Percentiles rank a stretch among this genome's conserved stretches.
These are phyloP conservation scores for Tremellales sp. DNA, from an alignment of 1,284 basidiomycete genomes.

Conservation along the genomic window DNA sequence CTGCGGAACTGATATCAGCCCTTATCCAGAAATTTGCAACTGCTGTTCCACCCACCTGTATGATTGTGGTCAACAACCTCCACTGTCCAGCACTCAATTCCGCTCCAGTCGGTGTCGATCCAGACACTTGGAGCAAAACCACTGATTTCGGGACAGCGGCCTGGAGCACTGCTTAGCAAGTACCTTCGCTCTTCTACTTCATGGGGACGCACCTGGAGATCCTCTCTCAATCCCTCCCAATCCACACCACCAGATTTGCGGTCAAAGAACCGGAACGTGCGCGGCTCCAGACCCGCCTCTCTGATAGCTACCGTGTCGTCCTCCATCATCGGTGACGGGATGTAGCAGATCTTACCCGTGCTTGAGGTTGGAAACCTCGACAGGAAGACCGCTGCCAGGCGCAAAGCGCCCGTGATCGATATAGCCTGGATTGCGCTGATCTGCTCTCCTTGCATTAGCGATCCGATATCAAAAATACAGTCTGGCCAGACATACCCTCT, in stretches of 20 bases:
- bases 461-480: conserved; percentile 48
- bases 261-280: conserved; percentile 67
- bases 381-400: conserved; percentile 85
- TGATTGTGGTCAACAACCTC: conserved; percentile 58
- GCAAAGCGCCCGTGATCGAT: conserved; percentile 93
- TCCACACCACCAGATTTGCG: conserved; percentile 84
- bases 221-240: conserved; percentile 65
- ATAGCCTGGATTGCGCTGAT: conserved; percentile 70
- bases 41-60: conserved; percentile 24
- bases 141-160: conserved; percentile 64
- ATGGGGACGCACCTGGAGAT: conserved; percentile 50
- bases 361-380: conserved; percentile 56
- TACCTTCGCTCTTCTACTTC: background rate
- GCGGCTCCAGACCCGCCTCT: conserved; percentile 42
- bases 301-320: conserved; percentile 40
- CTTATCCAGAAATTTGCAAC: background rate
- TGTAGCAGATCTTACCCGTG: conserved; percentile 25
- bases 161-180: conserved; percentile 11
- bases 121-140: conserved; percentile 87
- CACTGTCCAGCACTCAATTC: conserved; percentile 90
- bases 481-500: conserved; percentile 28
- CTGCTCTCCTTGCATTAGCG: conserved; percentile 39
- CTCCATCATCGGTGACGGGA: conserved; percentile 37
- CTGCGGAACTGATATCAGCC: conserved; percentile 5
- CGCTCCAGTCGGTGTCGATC: conserved; percentile 94